Base-by-base conservation (phyloP, 2,329 filamentous ascomycete species). In the Claviceps maximensis region DNA sequence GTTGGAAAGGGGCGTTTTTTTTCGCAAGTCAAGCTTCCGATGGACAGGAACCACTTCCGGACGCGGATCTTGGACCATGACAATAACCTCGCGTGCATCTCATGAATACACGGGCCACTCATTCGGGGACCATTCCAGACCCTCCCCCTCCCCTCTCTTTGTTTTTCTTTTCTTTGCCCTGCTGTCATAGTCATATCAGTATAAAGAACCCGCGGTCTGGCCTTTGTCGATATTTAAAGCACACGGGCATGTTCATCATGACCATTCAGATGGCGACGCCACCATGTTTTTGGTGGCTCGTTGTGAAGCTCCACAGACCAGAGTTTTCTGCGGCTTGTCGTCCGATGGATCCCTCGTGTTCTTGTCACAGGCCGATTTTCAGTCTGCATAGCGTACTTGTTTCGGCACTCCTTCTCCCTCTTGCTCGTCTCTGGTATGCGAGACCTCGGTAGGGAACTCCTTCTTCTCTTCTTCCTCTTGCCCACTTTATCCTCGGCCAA, bases 401-500 rank as follows among this genome's bases (percentile, higher is more conserved):
- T 17, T 6, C 8, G 12, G 23, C 6, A 4, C 17, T 40, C 8
- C 69, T 3, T 72, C 69, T 6, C 65, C 63, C 12, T 62, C 66
- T 53, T 41, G 29, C 6, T 54, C 59, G 70, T 79, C 52, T 73
- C 71, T 21, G 21, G 40, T 41, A 41, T 15, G 9, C 15, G n/a
- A n/a, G n/a, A 41, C 10, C n/a, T 41, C 10, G 15, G 38, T 19
- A 41, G 4, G 38, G 19, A 17, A 19, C 19, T 42, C 21, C 19
- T 42, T 21, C 69, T 3, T 72, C 69, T 63, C 17, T 61, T 58
- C 59, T 70, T 79, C 51, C 74, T 71, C 70, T 89, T 91, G 3
- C 88, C 88, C 1, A 94, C 88, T 65, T 94, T 82, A 0, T 86
- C 88, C 70, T 88, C 88, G 10, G 88, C 88, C 48, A 94, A 82